Percentiles rank a stretch among this genome's conserved stretches.
phyloP scores from a whole-genome alignment of 306 rosid species.

The Medicago arabica region DNA sequence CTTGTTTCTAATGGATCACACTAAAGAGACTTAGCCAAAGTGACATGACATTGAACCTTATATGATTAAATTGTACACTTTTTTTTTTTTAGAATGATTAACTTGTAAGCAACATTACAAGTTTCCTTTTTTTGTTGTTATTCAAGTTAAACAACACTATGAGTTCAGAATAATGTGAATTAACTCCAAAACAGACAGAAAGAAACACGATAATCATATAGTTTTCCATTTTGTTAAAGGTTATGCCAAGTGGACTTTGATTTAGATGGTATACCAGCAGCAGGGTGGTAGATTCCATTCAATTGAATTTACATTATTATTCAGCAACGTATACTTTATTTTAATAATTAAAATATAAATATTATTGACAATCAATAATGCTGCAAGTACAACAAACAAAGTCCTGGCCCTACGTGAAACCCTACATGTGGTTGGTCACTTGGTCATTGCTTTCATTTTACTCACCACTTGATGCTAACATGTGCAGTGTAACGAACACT shows the following conservation, averaged over 20 bases:
- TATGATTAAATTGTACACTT: background rate
- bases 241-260: background rate
- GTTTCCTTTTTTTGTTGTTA: background rate
- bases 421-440: background rate
- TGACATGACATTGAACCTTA: too few relatives aligned
- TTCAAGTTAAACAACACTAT: background rate
- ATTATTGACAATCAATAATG: background rate
- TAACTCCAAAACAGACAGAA: background rate
- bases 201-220: background rate
- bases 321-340: background rate
- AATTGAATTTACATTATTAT: background rate
- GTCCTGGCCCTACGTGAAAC: background rate
- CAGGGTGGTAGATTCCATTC: background rate
- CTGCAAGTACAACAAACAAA: background rate
- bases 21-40: too few relatives aligned
- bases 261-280: slow-evolving; percentile 9
- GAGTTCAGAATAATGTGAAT: background rate
- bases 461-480: background rate
- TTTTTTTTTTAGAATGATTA: too few relatives aligned
- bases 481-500: background rate
- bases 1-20: too few relatives aligned
- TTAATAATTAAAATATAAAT: background rate
- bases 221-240: background rate
- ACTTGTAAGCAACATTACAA: background rate
- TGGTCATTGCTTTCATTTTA: slow-evolving; percentile 2